A percentile compares a stretch with the other conserved stretches of the same genome.
These are phyloP conservation scores for Globisporangium camurandrum DNA, from an alignment of 352 stramenopile species.

Conservation along the genomic window DNA sequence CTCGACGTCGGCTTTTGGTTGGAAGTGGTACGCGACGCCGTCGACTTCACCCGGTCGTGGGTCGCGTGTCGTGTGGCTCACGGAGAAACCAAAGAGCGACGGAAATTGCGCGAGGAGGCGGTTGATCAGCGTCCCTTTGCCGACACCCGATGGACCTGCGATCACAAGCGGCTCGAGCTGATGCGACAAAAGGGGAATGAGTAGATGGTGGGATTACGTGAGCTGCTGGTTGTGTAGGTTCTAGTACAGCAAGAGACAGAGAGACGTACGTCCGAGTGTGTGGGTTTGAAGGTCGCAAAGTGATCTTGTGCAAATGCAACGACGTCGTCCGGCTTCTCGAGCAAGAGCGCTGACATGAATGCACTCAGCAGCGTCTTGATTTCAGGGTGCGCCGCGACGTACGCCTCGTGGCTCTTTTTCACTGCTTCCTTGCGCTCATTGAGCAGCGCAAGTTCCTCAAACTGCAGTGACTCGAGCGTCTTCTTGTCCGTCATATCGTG, in stretches of 20 bases:
- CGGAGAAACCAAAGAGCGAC: constrained; percentile 91
- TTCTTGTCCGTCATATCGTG: constrained; percentile 30
- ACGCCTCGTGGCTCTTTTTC: constrained; percentile 79
- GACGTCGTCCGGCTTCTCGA: constrained; percentile 84
- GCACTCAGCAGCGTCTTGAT: constrained; percentile 85
- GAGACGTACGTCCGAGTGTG: constrained; percentile 26
- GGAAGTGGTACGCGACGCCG: constrained; percentile 97
- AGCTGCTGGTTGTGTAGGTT: not conserved
- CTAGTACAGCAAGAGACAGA: not conserved
- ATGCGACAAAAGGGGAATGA: too few relatives aligned
- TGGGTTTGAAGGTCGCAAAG: constrained; percentile 70
- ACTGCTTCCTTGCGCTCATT: constrained; percentile 83
- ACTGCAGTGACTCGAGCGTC: constrained; percentile 61
- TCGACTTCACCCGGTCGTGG: constrained; percentile 92
- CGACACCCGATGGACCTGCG: constrained; percentile 85
- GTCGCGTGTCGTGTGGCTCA: constrained; percentile 96
- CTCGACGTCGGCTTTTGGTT: constrained; percentile 88
- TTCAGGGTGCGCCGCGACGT: constrained; percentile 81
- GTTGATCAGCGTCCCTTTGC: constrained; percentile 96
- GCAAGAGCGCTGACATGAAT: constrained; percentile 81
- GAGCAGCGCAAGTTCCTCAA: constrained; percentile 78
- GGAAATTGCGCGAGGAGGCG: constrained; percentile 83
- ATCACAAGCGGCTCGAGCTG: constrained; percentile 86
- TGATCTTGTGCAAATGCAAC: constrained; percentile 69
- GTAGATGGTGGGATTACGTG: not conserved